A percentile compares a stretch with the other conserved stretches of the same genome.
Conservation (phyloP, 1,284 basidiomycete species). For the Coriolopsis trogii region DNA sequence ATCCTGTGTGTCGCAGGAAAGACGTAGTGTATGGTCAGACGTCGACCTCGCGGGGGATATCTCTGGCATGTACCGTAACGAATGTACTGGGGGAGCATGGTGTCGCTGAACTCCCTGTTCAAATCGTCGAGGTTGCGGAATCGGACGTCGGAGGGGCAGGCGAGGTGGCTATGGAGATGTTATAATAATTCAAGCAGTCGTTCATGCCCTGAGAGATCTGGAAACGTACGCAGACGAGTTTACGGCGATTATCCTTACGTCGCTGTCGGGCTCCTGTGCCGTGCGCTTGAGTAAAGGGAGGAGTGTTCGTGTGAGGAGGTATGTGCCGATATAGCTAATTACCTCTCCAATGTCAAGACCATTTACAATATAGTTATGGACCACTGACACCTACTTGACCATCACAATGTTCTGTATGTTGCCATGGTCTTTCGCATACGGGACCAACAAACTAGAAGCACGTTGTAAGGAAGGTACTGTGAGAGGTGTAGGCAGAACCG, state of each 20-base stretch:
- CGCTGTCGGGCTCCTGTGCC: slow-evolving; percentile 42
- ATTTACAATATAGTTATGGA: background rate
- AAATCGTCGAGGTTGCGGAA: slow-evolving; percentile 45
- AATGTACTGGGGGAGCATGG: slow-evolving; percentile 29
- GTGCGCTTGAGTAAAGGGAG: slow-evolving; percentile 52
- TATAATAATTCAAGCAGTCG: slow-evolving; percentile 8
- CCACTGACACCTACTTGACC: slow-evolving; percentile 40
- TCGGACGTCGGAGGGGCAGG: slow-evolving; percentile 23
- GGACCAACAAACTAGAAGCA: slow-evolving; percentile 26
- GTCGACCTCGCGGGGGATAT: background rate
- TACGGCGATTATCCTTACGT: slow-evolving; percentile 56
- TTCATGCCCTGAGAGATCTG: background rate
- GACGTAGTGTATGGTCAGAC: background rate
- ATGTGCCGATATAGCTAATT: slow-evolving; percentile 48
- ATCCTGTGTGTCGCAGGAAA: slow-evolving; percentile 27
- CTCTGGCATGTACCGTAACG: slow-evolving; percentile 39
- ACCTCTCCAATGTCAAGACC: background rate
- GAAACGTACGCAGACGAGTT: slow-evolving; percentile 13
- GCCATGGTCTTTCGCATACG: slow-evolving; percentile 35
- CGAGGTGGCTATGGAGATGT: slow-evolving; percentile 25
- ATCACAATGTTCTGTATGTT: slow-evolving; percentile 44
- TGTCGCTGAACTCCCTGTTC: slow-evolving; percentile 38
- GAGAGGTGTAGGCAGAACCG: background rate
- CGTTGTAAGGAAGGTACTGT: background rate
- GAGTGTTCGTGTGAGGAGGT: slow-evolving; percentile 49